A percentile compares a stretch with the other conserved stretches of the same genome.
Conservation (phyloP, 306 rosid species). For the Cercis canadensis region DNA sequence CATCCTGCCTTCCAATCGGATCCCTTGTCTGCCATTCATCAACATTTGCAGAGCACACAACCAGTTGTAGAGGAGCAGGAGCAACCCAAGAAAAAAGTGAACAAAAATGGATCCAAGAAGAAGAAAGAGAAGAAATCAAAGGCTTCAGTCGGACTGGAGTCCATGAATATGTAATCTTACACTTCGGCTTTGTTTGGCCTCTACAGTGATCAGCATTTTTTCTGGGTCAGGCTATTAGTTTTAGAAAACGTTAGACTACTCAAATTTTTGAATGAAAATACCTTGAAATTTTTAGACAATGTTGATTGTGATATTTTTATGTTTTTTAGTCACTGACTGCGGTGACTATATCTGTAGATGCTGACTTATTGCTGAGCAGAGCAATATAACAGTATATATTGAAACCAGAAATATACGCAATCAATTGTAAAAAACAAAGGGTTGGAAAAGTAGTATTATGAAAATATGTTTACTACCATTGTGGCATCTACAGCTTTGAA, state of each 20-base stretch:
- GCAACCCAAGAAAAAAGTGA: slow-evolving; percentile 61
- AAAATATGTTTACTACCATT: neutral
- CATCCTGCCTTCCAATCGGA: slow-evolving; percentile 61
- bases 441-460: neutral
- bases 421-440: neutral
- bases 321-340: slow-evolving; percentile 13
- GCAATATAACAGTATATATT: too few relatives aligned
- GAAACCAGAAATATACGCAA: too few relatives aligned
- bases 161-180: slow-evolving; percentile 60
- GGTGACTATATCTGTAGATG: neutral
- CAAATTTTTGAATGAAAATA: slow-evolving; percentile 24
- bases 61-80: slow-evolving; percentile 52
- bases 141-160: slow-evolving; percentile 47
- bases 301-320: neutral
- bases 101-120: slow-evolving; percentile 72
- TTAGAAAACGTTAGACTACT: slow-evolving; percentile 20
- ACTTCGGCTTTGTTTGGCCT: too few relatives aligned
- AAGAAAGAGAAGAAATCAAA: slow-evolving; percentile 59
- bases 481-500: neutral
- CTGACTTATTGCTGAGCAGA: too few relatives aligned
- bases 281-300: slow-evolving; percentile 15
- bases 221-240: slow-evolving; percentile 6
- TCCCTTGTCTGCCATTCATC: slow-evolving; percentile 64
- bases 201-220: slow-evolving; percentile 25
- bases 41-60: slow-evolving; percentile 66